These are phyloP conservation scores for Leishmania arabica DNA, from an alignment of 208 protist genomes.

Conservation along the genomic window DNA sequence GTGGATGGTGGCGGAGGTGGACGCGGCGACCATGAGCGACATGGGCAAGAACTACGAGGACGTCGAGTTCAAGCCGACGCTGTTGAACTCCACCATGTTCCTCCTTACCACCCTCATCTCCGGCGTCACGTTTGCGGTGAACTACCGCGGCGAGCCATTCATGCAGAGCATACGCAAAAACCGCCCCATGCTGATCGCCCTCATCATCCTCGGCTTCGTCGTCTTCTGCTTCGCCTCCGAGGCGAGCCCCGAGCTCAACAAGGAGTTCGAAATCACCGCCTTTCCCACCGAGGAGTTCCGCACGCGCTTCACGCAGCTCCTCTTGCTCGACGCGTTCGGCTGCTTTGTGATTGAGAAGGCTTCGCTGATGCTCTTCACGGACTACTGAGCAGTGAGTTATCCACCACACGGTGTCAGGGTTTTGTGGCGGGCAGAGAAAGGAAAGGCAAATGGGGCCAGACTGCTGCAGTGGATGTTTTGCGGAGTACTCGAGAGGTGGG, in stretches of 20 bases:
- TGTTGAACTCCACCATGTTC: conserved; percentile 98
- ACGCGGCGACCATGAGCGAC: conserved; percentile 50
- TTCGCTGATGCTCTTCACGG: conserved; percentile 76
- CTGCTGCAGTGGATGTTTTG: background rate
- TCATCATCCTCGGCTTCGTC: conserved; percentile 72
- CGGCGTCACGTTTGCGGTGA: conserved; percentile 97
- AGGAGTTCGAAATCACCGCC: conserved; percentile 87
- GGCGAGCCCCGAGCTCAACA: conserved; percentile 75
- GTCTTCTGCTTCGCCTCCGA: conserved; percentile 86
- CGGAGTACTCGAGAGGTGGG: background rate
- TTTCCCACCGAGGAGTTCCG: conserved; percentile 86
- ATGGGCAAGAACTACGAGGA: conserved; percentile 72
- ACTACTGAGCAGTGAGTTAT: conserved; percentile 28
- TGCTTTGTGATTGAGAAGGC: conserved; percentile 80
- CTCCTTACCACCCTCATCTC: conserved; percentile 95
- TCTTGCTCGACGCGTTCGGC: conserved; percentile 73
- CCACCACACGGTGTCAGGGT: background rate
- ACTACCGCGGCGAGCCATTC: conserved; percentile 97
- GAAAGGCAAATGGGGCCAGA: background rate
- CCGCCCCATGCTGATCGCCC: conserved; percentile 87
- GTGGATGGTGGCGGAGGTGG: conserved; percentile 73
- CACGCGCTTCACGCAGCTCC: conserved; percentile 65
- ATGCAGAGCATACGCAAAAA: conserved; percentile 94
- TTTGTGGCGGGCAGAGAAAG: background rate
- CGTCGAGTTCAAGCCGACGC: conserved; percentile 94